Evolutionary conservation across 495 filamentous ascomycete species (phyloP).

Genomic region (Hypoxylon perforatum): DNA sequence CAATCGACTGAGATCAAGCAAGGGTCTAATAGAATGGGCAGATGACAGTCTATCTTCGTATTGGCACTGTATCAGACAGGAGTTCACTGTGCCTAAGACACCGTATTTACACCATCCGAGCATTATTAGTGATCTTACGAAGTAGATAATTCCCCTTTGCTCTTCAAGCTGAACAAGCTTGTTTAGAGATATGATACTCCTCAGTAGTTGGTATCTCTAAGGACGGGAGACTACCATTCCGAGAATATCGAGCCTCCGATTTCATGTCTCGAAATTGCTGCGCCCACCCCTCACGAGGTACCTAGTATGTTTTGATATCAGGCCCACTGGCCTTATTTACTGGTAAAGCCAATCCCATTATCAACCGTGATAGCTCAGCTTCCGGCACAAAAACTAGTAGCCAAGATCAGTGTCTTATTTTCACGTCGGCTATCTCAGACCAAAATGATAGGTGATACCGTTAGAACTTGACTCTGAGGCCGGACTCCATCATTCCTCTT

Average conservation of each 20-base stretch:
- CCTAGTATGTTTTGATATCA: no score
- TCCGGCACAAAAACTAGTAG: background rate
- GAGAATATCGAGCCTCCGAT: no score
- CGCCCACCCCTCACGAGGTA: no score
- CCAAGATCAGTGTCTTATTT: background rate
- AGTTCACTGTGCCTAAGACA: background rate
- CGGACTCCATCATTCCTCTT: conserved; percentile 5
- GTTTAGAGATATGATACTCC: no score
- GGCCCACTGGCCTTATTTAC: no score
- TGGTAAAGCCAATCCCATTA: background rate
- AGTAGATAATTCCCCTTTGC: no score
- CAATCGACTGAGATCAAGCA: conserved; percentile 20
- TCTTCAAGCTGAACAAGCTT: no score
- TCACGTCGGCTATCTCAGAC: conserved; percentile 28
- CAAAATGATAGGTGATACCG: conserved; percentile 18
- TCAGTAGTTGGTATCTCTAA: no score
- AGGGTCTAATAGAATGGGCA: conserved; percentile 7
- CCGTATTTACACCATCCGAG: background rate
- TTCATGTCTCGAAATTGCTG: no score
- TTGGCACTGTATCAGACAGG: background rate
- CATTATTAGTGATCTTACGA: no score
- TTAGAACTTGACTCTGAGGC: conserved; percentile 6
- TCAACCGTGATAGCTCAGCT: background rate
- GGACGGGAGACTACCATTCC: no score
- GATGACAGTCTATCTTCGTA: background rate